These are phyloP conservation scores for Neurospora terricola DNA, from an alignment of 495 filamentous ascomycete species.

Conservation along the genomic window DNA sequence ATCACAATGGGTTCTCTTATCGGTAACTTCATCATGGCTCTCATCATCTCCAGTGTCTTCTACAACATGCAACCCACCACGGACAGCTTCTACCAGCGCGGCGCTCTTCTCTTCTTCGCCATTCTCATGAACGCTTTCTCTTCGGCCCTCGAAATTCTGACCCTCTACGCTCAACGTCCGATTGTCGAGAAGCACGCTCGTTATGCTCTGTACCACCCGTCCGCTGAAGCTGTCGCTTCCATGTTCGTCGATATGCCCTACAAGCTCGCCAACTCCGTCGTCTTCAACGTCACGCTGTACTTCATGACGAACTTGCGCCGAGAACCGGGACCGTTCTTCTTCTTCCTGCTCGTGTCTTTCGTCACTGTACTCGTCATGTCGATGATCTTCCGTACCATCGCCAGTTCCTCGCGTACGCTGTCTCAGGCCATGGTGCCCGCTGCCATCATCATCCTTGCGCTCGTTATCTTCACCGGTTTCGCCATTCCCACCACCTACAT, in stretches of 20 bases:
- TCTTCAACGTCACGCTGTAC: conserved; percentile 67
- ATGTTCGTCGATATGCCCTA: conserved; percentile 80
- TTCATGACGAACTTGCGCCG: conserved; percentile 78
- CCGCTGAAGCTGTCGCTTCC: conserved; percentile 74
- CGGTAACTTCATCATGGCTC: conserved; percentile 62
- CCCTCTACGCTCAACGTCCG: conserved; percentile 73
- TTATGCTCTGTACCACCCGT: conserved; percentile 90
- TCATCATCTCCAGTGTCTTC: conserved; percentile 77
- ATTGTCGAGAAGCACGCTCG: conserved; percentile 88
- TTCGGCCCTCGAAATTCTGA: conserved; percentile 69
- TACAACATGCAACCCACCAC: conserved; percentile 58
- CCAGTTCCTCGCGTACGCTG: conserved; percentile 65
- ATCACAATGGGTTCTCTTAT: conserved; percentile 61
- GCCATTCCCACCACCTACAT: conserved; percentile 69
- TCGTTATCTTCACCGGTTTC: conserved; percentile 88
- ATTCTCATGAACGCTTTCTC: conserved; percentile 81
- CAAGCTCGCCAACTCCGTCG: conserved; percentile 37
- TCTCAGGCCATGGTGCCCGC: conserved; percentile 78
- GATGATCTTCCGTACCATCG: conserved; percentile 76
- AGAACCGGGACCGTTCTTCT: conserved; percentile 71
- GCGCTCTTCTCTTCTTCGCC: conserved; percentile 81
- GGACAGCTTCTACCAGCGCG: conserved; percentile 63
- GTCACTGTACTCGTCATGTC: conserved; percentile 61
- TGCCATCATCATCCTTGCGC: conserved; percentile 67
- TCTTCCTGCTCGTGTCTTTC: conserved; percentile 66